Conservation (phyloP, 805 yeast genomes). For the Candida dajiaensis region DNA sequence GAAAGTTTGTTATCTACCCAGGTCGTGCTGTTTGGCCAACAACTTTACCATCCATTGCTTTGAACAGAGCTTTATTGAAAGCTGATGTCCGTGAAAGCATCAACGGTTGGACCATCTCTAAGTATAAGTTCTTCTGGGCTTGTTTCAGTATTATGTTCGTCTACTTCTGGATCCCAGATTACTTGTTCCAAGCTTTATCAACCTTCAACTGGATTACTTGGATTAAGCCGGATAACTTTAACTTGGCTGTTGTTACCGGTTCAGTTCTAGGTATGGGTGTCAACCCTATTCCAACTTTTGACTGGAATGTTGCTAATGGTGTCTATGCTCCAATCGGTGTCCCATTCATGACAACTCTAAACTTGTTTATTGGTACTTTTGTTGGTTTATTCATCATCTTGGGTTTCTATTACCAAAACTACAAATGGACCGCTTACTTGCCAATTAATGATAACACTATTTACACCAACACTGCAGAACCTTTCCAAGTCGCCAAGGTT, state of each 20-base stretch:
- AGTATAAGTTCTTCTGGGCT: slow-evolving; percentile 30
- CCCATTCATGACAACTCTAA: slow-evolving; percentile 37
- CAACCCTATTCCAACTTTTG: slow-evolving; percentile 48
- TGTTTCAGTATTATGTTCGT: slow-evolving; percentile 29
- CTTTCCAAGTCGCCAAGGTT: slow-evolving; percentile 41
- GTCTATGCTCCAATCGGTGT: slow-evolving; percentile 36
- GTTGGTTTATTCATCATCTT: slow-evolving; percentile 29
- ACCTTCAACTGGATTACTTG: slow-evolving; percentile 52
- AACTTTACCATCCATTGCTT: slow-evolving; percentile 39
- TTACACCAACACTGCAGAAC: slow-evolving; percentile 45
- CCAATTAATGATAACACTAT: slow-evolving; percentile 45
- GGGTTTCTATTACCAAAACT: slow-evolving; percentile 35
- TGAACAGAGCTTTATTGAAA: slow-evolving; percentile 40
- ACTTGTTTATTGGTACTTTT: slow-evolving; percentile 29
- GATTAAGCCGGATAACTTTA: slow-evolving; percentile 46
- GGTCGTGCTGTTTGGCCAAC: slow-evolving; percentile 50
- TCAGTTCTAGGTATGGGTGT: slow-evolving; percentile 40
- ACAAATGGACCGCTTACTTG: slow-evolving; percentile 31
- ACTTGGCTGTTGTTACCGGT: slow-evolving; percentile 46
- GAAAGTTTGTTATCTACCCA: slow-evolving; percentile 51
- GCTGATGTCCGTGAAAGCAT: slow-evolving; percentile 29
- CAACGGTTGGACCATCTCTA: slow-evolving; percentile 29
- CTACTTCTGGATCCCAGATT: slow-evolving; percentile 42
- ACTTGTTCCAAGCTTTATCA: slow-evolving; percentile 35
- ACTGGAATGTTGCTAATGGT: slow-evolving; percentile 41